Evolutionary conservation across 495 filamentous ascomycete genomes (phyloP), one percentile per base, ranked within the genome.

Genomic region (Aspergillus diversus): DNA sequence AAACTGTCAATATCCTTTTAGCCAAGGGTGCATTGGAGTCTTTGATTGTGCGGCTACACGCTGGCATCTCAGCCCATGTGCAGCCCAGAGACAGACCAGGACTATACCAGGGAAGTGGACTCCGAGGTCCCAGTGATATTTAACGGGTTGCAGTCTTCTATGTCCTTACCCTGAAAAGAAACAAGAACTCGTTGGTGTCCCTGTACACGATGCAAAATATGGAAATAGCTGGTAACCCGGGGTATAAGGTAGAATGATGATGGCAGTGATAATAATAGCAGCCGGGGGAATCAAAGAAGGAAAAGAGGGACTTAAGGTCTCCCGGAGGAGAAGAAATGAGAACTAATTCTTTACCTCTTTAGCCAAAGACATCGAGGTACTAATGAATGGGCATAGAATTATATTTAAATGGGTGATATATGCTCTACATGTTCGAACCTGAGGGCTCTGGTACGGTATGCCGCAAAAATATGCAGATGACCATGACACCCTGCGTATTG

Each of bases 391-490:
- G 43, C 43, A 53, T 12, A 21, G 53, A 55, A 51, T 57, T 57
- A 21, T 47, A 63, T 53, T 63, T 63, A 63, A 61, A 59, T 42
- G 42, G 33, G 31, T 63, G 42, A 59, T 15, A 50, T 54, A 33
- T 49, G 12, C 21, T 31, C 33, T 21, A 52, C 12, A 33, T 5
- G 13, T 39, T 47, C 39, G 47, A 52, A 47, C 8, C 32, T 7
- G 46, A 12, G 39, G 8, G n/a, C 15, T 50, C 47, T 31, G 21
- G 47, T 57, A 62, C 15, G 42, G 43, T 42, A 37, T 52, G 54
- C 63, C 60, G 34, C 13, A 52, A 16, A 42, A 59, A 54, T 63
- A 62, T 64, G 64, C 66, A 66, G 46, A 59, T 59, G 56, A 58
- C 48, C 61, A 65, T 61, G 46, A 55, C 48, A 64, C 57, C 59